Evolutionary conservation across 1,284 basidiomycete species (phyloP).

Genomic region (Ustanciosporium gigantosporum): DNA sequence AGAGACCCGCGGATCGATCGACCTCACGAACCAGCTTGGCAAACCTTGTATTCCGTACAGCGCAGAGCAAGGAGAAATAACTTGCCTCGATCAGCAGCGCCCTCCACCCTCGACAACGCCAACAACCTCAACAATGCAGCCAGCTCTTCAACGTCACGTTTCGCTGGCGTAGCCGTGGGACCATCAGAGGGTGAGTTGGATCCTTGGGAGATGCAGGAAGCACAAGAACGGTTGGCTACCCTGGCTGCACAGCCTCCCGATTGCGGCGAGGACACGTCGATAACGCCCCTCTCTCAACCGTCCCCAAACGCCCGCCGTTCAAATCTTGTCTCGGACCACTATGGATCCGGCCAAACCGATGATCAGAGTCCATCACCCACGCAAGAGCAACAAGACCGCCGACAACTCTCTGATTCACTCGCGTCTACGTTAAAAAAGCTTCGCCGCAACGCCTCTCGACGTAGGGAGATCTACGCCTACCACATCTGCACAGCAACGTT

Average conservation of each 20-base stretch:
- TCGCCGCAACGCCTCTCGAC: slow-evolving; percentile 1
- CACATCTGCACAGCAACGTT: slow-evolving; percentile 33
- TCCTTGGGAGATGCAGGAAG: slow-evolving; percentile 40
- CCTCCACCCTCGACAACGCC: neutral
- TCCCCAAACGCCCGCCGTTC: neutral
- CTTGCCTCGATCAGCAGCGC: neutral
- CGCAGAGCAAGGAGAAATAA: slow-evolving; percentile 1
- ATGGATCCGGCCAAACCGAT: neutral
- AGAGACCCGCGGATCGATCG: slow-evolving; percentile 10
- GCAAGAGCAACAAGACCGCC: neutral
- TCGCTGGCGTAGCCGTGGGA: slow-evolving; percentile 3
- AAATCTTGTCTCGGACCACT: no score
- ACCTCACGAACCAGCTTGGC: slow-evolving; percentile 28
- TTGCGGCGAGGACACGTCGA: neutral
- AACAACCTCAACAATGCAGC: no score
- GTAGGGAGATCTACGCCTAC: slow-evolving; percentile 34
- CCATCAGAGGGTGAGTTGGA: slow-evolving; percentile 34
- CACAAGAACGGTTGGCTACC: slow-evolving; percentile 25
- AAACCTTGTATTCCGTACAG: slow-evolving; percentile 25
- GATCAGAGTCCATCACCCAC: neutral
- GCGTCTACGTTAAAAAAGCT: no score
- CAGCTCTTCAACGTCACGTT: no score
- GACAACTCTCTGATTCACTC: no score
- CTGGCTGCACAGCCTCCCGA: neutral
- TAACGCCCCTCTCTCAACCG: neutral